A percentile compares a stretch with the other conserved stretches of the same genome.
Evolutionary conservation across 2,329 filamentous ascomycete genomes (phyloP).

Genomic region (Endothia cerciana): DNA sequence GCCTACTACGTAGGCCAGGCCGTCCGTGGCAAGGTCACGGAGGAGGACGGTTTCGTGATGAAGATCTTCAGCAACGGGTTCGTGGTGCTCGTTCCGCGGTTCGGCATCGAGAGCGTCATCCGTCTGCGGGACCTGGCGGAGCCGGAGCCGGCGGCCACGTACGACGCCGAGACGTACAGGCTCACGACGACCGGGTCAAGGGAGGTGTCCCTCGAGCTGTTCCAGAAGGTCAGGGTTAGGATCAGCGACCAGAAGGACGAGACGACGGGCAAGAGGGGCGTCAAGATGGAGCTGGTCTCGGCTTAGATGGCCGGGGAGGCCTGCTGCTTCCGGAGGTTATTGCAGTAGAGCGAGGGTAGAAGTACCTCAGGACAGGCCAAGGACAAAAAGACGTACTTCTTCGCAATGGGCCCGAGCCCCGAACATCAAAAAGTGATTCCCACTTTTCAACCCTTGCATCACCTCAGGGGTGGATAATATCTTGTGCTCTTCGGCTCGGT

Average conservation of each 20-base stretch:
- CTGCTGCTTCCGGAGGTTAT: too few species aligned
- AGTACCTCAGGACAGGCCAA: not conserved
- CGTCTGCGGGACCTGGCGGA: constrained; percentile 81
- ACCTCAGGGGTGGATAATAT: too few species aligned
- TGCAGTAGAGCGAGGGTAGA: not conserved
- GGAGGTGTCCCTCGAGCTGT: constrained; percentile 73
- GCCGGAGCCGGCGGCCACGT: constrained; percentile 77
- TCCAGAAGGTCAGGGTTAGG: constrained; percentile 87
- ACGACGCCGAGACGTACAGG: constrained; percentile 84
- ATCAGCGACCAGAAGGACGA: constrained; percentile 94
- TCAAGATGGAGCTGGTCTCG: constrained; percentile 71
- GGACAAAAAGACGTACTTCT: not conserved
- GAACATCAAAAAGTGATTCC: too few species aligned
- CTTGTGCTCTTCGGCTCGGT: too few species aligned
- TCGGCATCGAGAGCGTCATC: constrained; percentile 93
- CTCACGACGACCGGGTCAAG: constrained; percentile 64
- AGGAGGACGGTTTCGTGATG: constrained; percentile 96
- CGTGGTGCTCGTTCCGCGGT: constrained; percentile 92
- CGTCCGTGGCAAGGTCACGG: constrained; percentile 73
- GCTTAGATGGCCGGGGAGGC: not conserved
- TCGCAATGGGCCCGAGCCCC: too few species aligned
- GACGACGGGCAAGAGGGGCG: constrained; percentile 91
- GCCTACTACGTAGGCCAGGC: constrained; percentile 98
- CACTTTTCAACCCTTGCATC: too few species aligned
- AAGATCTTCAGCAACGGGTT: constrained; percentile 97